phyloP scores from a whole-genome alignment of 2,329 filamentous ascomycete genomes.

The Phialophora macrospora region DNA sequence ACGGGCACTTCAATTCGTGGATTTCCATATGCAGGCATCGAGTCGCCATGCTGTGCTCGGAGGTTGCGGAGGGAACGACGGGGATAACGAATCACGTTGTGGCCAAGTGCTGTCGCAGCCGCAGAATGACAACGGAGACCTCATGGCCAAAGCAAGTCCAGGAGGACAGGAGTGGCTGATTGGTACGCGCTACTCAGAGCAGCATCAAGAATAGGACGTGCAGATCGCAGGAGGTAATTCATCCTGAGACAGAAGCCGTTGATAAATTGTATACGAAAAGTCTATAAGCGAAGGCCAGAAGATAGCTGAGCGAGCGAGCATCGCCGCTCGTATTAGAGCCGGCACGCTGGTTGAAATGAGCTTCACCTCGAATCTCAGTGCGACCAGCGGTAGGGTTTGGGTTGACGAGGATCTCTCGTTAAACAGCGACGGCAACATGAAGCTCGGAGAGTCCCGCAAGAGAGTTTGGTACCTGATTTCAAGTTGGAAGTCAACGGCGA shows the following conservation, averaged over 20 bases:
- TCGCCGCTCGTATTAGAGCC: background rate
- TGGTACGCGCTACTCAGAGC: background rate
- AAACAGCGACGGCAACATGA: background rate
- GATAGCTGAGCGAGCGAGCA: too few species aligned
- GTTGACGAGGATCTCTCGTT: conserved; percentile 7
- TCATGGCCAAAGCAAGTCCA: background rate
- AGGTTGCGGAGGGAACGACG: background rate
- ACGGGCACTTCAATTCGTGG: background rate
- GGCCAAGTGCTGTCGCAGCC: background rate
- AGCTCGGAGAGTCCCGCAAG: conserved; percentile 7
- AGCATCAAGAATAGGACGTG: background rate
- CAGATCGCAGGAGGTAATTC: background rate
- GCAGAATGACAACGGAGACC: background rate
- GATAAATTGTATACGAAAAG: background rate
- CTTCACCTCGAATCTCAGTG: background rate
- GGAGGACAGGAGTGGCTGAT: background rate
- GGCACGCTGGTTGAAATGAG: background rate
- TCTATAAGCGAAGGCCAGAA: conserved; percentile 9
- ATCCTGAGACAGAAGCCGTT: background rate
- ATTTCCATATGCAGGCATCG: background rate
- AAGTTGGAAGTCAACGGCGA: too few species aligned
- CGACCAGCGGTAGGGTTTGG: conserved; percentile 5
- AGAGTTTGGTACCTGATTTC: background rate
- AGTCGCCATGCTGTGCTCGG: background rate
- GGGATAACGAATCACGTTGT: background rate